Percentiles rank a stretch among this genome's conserved stretches.
Conservation (phyloP, 2,329 filamentous ascomycete species). For the Colletotrichum sublineola region DNA sequence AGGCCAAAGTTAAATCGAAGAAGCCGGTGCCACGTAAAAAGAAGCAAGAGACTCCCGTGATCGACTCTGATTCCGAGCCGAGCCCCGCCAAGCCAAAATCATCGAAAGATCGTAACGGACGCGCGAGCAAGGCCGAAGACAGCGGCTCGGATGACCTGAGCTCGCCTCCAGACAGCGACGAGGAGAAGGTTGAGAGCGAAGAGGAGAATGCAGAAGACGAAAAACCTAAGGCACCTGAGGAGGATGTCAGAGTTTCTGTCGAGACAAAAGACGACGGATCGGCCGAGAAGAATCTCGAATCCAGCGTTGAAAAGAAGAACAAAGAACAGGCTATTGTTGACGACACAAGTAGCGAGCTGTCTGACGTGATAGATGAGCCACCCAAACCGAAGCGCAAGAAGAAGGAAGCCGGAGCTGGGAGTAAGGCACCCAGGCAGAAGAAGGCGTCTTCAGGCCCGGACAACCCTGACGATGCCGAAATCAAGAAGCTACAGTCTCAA, state of each 20-base stretch:
- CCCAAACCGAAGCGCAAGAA: slow-evolving; percentile 71
- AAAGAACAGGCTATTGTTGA: slow-evolving; percentile 9
- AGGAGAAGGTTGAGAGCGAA: slow-evolving; percentile 44
- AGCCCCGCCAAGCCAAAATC: slow-evolving; percentile 45
- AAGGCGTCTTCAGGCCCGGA: slow-evolving; percentile 60
- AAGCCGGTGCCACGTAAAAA: slow-evolving; percentile 47
- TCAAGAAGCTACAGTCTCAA: slow-evolving; percentile 89
- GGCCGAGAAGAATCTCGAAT: slow-evolving; percentile 26
- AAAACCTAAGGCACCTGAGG: slow-evolving; percentile 33
- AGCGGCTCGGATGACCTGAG: slow-evolving; percentile 35
- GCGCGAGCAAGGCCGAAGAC: slow-evolving; percentile 27
- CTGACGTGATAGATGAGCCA: slow-evolving; percentile 81
- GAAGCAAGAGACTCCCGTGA: slow-evolving; percentile 46
- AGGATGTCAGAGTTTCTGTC: slow-evolving; percentile 10
- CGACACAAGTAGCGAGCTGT: slow-evolving; percentile 66
- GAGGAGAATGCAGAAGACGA: slow-evolving; percentile 42
- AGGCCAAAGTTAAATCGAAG: slow-evolving; percentile 41
- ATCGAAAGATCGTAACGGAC: slow-evolving; percentile 39
- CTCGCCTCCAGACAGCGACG: slow-evolving; percentile 35
- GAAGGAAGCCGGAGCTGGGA: slow-evolving; percentile 56
- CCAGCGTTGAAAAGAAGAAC: slow-evolving; percentile 23
- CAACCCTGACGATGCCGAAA: slow-evolving; percentile 80
- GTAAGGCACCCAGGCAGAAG: slow-evolving; percentile 44
- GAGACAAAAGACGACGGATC: slow-evolving; percentile 14
- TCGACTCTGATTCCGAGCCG: slow-evolving; percentile 49